These are phyloP conservation scores for Athelia sp. DNA, from an alignment of 1,284 basidiomycete genomes.

Conservation along the genomic window DNA sequence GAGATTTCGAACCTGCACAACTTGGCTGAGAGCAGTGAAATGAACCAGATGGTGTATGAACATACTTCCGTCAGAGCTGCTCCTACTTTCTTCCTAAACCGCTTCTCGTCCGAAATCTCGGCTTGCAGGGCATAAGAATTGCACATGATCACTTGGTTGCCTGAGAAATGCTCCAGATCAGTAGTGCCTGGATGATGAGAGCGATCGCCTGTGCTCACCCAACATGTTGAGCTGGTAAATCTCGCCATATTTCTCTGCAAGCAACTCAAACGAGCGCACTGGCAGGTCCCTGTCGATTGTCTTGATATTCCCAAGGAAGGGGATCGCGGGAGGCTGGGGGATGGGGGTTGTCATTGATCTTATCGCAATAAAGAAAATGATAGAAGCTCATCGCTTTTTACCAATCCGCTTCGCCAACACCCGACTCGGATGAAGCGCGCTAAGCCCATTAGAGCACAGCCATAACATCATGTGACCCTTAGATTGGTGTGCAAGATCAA, in stretches of 20 bases:
- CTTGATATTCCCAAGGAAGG: slow-evolving; percentile 41
- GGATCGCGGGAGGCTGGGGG: slow-evolving; percentile 34
- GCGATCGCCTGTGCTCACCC: slow-evolving; percentile 22
- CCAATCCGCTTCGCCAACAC: no score
- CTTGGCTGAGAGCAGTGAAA: no score
- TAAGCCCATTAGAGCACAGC: no score
- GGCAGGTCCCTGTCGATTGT: slow-evolving; percentile 35
- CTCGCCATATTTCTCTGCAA: slow-evolving; percentile 41
- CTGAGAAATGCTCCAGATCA: slow-evolving; percentile 14
- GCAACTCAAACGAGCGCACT: slow-evolving; percentile 30
- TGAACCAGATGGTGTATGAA: no score
- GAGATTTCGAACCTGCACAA: slow-evolving; percentile 28
- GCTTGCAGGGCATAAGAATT: slow-evolving; percentile 36
- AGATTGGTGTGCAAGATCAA: no score
- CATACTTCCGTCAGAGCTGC: slow-evolving; percentile 25
- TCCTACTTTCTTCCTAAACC: slow-evolving; percentile 37
- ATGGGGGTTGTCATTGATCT: slow-evolving; percentile 17
- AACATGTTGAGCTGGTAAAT: slow-evolving; percentile 39
- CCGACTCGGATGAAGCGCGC: no score
- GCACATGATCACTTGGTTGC: slow-evolving; percentile 24
- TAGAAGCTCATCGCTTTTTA: no score
- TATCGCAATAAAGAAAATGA: no score
- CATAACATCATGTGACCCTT: no score
- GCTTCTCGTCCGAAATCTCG: slow-evolving; percentile 40
- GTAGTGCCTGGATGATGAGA: background rate